Percentiles rank a stretch among this genome's conserved stretches.
Conservation (phyloP, 306 rosid species). For the Quercus cerris region DNA sequence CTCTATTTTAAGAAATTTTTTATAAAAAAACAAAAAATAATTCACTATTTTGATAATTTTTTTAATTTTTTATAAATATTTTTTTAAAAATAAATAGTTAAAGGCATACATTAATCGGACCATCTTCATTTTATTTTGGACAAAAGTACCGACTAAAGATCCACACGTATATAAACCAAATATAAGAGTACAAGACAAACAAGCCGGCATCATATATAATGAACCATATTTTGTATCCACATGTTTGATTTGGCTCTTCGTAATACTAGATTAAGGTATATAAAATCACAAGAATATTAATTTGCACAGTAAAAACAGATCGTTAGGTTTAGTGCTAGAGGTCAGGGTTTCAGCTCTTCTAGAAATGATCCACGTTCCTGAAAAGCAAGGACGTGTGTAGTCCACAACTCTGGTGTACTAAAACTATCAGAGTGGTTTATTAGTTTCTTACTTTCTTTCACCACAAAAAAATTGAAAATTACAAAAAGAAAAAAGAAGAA, state of each 20-base stretch:
- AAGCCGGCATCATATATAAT: not conserved
- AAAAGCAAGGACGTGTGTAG: too few relatives aligned
- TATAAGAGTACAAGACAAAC: not conserved
- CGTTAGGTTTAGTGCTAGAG: not conserved
- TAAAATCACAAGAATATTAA: not conserved
- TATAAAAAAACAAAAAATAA: too few relatives aligned
- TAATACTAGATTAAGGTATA: not conserved
- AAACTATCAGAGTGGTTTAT: too few relatives aligned
- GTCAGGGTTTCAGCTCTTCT: not conserved
- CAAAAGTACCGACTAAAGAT: not conserved
- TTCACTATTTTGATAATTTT: fast-evolving
- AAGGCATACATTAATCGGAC: too few relatives aligned
- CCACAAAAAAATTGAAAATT: too few relatives aligned
- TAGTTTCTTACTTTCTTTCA: too few relatives aligned
- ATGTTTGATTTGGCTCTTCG: not conserved
- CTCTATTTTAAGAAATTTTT: too few relatives aligned
- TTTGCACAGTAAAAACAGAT: not conserved
- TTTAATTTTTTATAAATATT: fast-evolving
- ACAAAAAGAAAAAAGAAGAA: too few relatives aligned
- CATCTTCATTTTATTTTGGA: not conserved
- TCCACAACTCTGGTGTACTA: too few relatives aligned
- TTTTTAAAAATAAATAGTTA: too few relatives aligned
- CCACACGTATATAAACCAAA: not conserved
- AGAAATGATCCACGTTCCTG: not conserved
- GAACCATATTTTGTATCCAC: not conserved